Evolutionary conservation across 495 filamentous ascomycete species (phyloP).

Genomic region (Penicillium odoratum): DNA sequence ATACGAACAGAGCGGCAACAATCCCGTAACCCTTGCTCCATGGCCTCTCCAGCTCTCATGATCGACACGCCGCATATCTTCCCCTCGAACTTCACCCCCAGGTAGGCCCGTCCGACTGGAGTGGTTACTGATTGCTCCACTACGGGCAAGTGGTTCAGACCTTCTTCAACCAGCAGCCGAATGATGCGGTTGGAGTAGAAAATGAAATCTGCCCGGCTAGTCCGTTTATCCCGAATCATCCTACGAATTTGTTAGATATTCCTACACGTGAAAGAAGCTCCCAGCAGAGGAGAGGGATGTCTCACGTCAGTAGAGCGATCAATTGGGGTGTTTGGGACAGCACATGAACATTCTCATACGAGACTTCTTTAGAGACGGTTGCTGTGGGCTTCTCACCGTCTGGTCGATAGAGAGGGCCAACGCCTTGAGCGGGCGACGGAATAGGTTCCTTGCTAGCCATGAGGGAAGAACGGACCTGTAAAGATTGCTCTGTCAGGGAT

Average conservation of each 20-base stretch:
- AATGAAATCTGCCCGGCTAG: slow-evolving; percentile 91
- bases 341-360: slow-evolving; percentile 83
- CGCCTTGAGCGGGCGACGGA: slow-evolving; percentile 63
- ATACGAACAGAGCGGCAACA: slow-evolving; percentile 96
- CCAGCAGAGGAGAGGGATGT: slow-evolving; percentile 12
- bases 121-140: slow-evolving; percentile 85
- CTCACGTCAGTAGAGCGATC: slow-evolving; percentile 95
- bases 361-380: slow-evolving; percentile 82
- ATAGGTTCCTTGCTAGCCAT: slow-evolving; percentile 34
- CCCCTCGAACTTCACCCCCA: slow-evolving; percentile 91
- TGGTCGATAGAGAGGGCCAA: slow-evolving; percentile 77
- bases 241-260: slow-evolving; percentile 47
- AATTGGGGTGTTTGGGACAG: slow-evolving; percentile 93
- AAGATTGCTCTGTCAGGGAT: background rate
- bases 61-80: slow-evolving; percentile 99
- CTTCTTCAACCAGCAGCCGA: slow-evolving; percentile 95
- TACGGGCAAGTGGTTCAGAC: slow-evolving; percentile 93
- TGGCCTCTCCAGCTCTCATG: slow-evolving; percentile 96
- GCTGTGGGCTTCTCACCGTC: slow-evolving; percentile 81
- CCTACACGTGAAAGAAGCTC: background rate
- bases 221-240: slow-evolving; percentile 91
- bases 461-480: background rate
- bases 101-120: slow-evolving; percentile 84
- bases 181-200: slow-evolving; percentile 99
- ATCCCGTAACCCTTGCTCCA: slow-evolving; percentile 95